phyloP scores from a whole-genome alignment of 2,329 filamentous ascomycete genomes.

The Apiospora kogelbergensis region DNA sequence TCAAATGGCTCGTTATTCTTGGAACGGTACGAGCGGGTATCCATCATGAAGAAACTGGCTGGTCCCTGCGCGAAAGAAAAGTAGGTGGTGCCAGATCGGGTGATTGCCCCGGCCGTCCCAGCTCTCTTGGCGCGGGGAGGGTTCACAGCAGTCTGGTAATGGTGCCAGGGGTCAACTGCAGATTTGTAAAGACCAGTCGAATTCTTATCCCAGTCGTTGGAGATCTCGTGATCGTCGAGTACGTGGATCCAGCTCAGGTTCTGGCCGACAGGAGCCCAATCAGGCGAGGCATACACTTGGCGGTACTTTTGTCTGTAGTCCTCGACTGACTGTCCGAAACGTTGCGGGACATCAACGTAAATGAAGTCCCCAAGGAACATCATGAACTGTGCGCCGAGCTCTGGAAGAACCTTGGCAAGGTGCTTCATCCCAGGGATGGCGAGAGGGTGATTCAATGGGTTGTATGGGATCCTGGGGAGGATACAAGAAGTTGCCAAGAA shows the following conservation, averaged over 20 bases:
- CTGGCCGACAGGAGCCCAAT: conserved; percentile 75
- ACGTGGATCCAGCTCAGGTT: conserved; percentile 97
- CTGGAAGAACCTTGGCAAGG: conserved; percentile 70
- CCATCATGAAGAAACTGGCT: conserved; percentile 90
- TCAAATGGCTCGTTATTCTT: conserved; percentile 60
- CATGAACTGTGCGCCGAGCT: conserved; percentile 75
- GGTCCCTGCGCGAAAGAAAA: conserved; percentile 89
- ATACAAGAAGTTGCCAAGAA: conserved; percentile 94
- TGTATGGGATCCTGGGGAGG: conserved; percentile 88
- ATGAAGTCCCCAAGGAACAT: conserved; percentile 87
- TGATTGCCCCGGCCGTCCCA: conserved; percentile 34
- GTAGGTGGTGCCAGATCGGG: conserved; percentile 66
- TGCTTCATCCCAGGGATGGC: conserved; percentile 78
- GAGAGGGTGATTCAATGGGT: conserved; percentile 77
- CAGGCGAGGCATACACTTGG: conserved; percentile 92
- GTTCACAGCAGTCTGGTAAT: conserved; percentile 85
- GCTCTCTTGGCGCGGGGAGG: conserved; percentile 66
- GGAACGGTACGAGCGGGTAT: conserved; percentile 85
- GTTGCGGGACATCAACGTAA: conserved; percentile 83
- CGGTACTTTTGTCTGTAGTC: conserved; percentile 91
- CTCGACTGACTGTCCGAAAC: conserved; percentile 69
- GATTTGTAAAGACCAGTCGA: conserved; percentile 76
- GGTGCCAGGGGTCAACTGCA: conserved; percentile 79
- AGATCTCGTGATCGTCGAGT: conserved; percentile 94
- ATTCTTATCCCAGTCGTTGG: conserved; percentile 88